Base-by-base conservation (phyloP, 139 green algal species). In the Yamagishiella unicocca region DNA sequence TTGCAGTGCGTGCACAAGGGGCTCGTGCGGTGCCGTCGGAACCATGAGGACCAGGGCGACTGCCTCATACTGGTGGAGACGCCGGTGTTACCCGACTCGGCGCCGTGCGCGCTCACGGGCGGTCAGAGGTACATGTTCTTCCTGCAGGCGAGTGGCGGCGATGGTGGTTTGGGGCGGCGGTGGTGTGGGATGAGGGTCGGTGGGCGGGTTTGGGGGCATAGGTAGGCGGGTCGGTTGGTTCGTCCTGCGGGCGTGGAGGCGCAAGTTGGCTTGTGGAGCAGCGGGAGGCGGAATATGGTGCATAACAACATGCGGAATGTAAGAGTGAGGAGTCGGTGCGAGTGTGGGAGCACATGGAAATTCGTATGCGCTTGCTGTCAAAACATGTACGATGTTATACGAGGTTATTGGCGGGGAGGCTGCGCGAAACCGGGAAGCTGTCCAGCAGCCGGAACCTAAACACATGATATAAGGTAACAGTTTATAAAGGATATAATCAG, bases 81-180 rank as follows among this genome's bases (percentile, higher is more conserved):
- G 35, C 84, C 84, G 31, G 72, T 83, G 40, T 43, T 84, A 25
- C 42, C 61, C 0, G 85, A 87, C 58, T 68, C 70, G 29, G 35
- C 38, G 61, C 86, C 86, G 8, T 90, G 86, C 54, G 38, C 70
- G 6, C 78, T 90, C 31, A 72, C 86, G n/a, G 50, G 79, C 46
- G 86, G 78, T 0, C 76, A 87, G 78, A 38, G 86, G 10, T 90
- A 90, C 79, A 85, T 87, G 70, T 70, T 90, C 78, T 84, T 87
- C 58, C 68, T 90, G 25, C 85, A 90, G 77, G 85, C 79, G n/a
- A n/a, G n/a, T n/a, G n/a, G n/a, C n/a, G n/a, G n/a, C n/a, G n/a
- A n/a, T n/a, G n/a, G n/a, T n/a, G n/a, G n/a, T n/a, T n/a, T n/a
- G n/a, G n/a, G n/a, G n/a, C n/a, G n/a, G n/a, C n/a, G n/a, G n/a